Base-by-base conservation (phyloP, 257 asterid genomes). In the Petunia secreta region DNA sequence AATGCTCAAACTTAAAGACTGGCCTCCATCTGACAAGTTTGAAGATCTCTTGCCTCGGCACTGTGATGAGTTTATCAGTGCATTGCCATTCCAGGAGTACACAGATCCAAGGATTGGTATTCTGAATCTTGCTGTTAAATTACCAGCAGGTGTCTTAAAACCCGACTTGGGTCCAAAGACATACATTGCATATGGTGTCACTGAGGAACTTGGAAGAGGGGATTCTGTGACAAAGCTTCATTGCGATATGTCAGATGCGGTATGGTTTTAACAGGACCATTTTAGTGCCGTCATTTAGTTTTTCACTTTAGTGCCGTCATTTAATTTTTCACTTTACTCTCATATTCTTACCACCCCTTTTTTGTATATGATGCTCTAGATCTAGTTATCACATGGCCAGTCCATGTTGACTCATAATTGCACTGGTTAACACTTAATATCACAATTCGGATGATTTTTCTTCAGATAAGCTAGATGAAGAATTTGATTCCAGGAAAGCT, bases 131-230 rank as follows among this genome's bases (percentile, higher is more conserved):
- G 99, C 97, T 25, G 90, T 88, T 63, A 95, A 92, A 87, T 81
- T 93, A 85, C 99, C 99, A 13, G 82, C 85, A 25, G 83, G 69
- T 48, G 87, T 89, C 79, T 83, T 93, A 80, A 93, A 91, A 80
- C 99, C 99, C 25, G 99, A 95, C 81, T 79, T 95, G 87, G 99
- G 99, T 80, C 99, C 98, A 38, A 95, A 95, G 86, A 95, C 99
- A 34, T 95, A 95, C 84, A 92, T 95, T 36, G 99, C 99, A 1
- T 93, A 95, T 83, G 99, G 99, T 37, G 15, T 83, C 15, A 54
- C 10, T 0, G 86, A 90, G 78, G 99, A 95, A 82, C 97, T 95
- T 40, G 97, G 97, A 76, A 90, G 99, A 87, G 99, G 99, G 16
- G 99, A 95, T 86, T 95, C 99, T 5, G 98, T 95, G 36, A 95